phyloP scores from a whole-genome alignment of 805 yeast species.

The Pichia californica region DNA sequence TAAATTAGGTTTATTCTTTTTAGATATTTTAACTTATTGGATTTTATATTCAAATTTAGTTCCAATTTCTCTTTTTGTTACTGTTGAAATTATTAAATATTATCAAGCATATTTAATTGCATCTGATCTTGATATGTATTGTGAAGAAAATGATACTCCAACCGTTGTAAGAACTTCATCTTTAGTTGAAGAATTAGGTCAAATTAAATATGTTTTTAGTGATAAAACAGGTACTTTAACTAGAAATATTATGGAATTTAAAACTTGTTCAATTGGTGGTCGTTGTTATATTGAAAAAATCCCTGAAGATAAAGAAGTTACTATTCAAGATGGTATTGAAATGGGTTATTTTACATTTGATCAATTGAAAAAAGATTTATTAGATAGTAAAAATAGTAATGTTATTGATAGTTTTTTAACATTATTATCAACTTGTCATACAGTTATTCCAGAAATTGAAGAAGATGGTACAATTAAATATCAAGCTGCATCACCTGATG shows the following conservation, averaged over 20 bases:
- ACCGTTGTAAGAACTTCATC: constrained; percentile 93
- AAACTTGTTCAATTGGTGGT: constrained; percentile 89
- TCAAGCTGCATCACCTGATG: constrained; percentile 99
- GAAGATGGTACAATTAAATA: constrained; percentile 68
- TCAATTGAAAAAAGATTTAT: constrained; percentile 45
- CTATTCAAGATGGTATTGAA: constrained; percentile 69
- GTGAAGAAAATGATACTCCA: constrained; percentile 84
- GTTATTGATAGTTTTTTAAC: constrained; percentile 77
- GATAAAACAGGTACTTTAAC: constrained; percentile 98
- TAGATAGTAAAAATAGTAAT: constrained; percentile 29
- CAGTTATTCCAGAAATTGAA: constrained; percentile 87
- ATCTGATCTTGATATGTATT: constrained; percentile 90
- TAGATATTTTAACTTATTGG: constrained; percentile 90
- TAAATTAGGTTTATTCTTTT: constrained; percentile 67
- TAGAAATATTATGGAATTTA: constrained; percentile 93
- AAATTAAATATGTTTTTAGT: constrained; percentile 90
- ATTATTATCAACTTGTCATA: constrained; percentile 86
- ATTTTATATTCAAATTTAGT: constrained; percentile 91
- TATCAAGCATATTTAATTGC: constrained; percentile 93
- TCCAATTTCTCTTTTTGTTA: constrained; percentile 95
- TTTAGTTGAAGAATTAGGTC: constrained; percentile 94
- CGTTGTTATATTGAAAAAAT: constrained; percentile 78
- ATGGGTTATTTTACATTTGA: constrained; percentile 71
- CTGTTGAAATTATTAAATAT: constrained; percentile 91
- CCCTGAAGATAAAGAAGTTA: constrained; percentile 83